Evolutionary conservation across 257 asterid genomes (phyloP).

Genomic region (Solanum rostratum): DNA sequence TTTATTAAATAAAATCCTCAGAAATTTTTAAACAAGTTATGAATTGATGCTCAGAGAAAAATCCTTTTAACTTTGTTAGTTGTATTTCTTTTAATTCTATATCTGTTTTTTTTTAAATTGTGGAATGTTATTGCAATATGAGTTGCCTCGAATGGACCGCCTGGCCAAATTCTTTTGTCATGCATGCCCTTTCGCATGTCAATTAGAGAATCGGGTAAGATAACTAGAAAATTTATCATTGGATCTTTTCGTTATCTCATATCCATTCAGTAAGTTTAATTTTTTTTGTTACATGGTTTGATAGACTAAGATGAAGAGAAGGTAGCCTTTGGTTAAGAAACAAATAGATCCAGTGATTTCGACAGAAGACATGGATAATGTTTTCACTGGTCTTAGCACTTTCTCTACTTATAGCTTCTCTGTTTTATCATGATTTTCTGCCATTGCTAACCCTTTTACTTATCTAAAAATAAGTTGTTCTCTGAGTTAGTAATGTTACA

Average conservation of each 20-base stretch:
- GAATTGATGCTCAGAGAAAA: no score
- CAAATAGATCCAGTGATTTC: conserved; percentile 62
- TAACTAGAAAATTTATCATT: neutral
- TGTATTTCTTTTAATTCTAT: no score
- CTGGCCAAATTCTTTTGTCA: conserved; percentile 51
- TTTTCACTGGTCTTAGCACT: conserved; percentile 28
- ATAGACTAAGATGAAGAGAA: conserved; percentile 59
- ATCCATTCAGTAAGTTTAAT: neutral
- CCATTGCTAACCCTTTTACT: neutral
- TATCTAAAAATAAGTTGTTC: neutral
- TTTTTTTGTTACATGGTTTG: neutral
- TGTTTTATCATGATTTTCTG: neutral
- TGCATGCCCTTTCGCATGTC: conserved; percentile 50
- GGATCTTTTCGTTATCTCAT: neutral
- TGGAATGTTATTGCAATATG: conserved; percentile 49
- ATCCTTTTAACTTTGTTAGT: no score
- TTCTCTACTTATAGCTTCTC: neutral
- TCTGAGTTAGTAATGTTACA: neutral
- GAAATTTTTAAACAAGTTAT: no score
- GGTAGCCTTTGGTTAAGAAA: conserved; percentile 40
- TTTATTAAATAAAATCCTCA: no score
- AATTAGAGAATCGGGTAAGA: conserved; percentile 41
- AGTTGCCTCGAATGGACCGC: conserved; percentile 38
- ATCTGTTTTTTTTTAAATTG: conserved; percentile 79
- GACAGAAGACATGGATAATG: conserved; percentile 29